These are phyloP conservation scores for Ganoderma multipileum DNA, from an alignment of 1,284 basidiomycete species.

Conservation along the genomic window DNA sequence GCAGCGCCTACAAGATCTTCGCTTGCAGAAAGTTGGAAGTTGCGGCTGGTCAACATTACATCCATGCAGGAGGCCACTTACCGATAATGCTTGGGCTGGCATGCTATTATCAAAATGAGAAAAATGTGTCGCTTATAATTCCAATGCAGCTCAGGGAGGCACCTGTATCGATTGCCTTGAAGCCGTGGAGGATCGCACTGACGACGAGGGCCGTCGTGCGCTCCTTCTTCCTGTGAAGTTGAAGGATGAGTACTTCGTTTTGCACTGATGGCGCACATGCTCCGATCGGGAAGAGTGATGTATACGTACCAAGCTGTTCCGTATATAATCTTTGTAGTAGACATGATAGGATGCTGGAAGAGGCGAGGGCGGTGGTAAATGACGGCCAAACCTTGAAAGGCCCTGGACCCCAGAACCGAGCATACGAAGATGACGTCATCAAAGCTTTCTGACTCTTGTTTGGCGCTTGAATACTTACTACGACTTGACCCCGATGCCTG, in stretches of 20 bases:
- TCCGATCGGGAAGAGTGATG: no score
- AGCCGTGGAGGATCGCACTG: constrained; percentile 75
- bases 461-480: no score
- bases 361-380: no score
- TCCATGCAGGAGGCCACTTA: constrained; percentile 36
- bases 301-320: constrained; percentile 67
- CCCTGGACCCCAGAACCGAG: no score
- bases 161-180: constrained; percentile 83
- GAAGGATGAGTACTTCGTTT: constrained; percentile 24
- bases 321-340: constrained; percentile 60
- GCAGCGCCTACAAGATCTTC: constrained; percentile 84
- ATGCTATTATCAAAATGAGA: constrained; percentile 52
- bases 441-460: no score
- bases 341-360: constrained; percentile 16
- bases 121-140: not conserved
- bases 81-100: constrained; percentile 82
- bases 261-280: no score
- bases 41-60: not conserved
- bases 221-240: constrained; percentile 76
- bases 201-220: constrained; percentile 72
- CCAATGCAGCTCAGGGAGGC: constrained; percentile 25
- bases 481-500: no score
- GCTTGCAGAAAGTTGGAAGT: constrained; percentile 44
- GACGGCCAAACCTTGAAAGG: no score
- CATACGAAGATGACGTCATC: not conserved